A percentile compares a stretch with the other conserved stretches of the same genome.
Evolutionary conservation across 2,329 filamentous ascomycete genomes (phyloP).

Genomic region (Neurospora sp.): DNA sequence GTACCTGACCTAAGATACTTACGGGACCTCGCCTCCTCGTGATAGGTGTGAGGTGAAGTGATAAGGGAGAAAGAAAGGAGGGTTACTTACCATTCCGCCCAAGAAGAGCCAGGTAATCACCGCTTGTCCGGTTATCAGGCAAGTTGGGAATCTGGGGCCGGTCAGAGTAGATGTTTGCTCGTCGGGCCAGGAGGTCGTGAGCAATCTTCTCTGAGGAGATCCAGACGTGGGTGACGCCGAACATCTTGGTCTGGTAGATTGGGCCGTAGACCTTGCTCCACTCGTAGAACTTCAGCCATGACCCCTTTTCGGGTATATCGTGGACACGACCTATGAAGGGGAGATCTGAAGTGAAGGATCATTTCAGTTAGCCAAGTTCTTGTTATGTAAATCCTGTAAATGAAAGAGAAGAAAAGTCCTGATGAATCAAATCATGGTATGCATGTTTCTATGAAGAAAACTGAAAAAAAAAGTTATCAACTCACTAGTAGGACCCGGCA

Average conservation of each 20-base stretch:
- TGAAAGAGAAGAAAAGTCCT: too few species aligned
- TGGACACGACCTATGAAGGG: constrained; percentile 36
- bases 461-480: neutral
- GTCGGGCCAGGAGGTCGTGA: constrained; percentile 32
- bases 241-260: constrained; percentile 37
- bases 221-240: constrained; percentile 37
- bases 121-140: constrained; percentile 36
- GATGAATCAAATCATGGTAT: too few species aligned
- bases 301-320: constrained; percentile 30
- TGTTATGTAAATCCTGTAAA: neutral
- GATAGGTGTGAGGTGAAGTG: neutral
- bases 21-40: neutral
- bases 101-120: constrained; percentile 35
- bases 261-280: constrained; percentile 37
- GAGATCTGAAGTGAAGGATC: constrained; percentile 21
- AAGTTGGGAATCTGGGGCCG: constrained; percentile 37
- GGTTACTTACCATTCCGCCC: constrained; percentile 29
- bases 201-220: constrained; percentile 37
- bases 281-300: constrained; percentile 39
- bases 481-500: constrained; percentile 23
- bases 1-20: too few species aligned
- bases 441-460: neutral
- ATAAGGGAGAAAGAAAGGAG: neutral
- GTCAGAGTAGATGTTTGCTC: constrained; percentile 36
- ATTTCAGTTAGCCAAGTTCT: neutral